A percentile compares a stretch with the other conserved stretches of the same genome.
Evolutionary conservation across 1,284 basidiomycete genomes (phyloP).

Genomic region (Cryptococcus deneoformans): DNA sequence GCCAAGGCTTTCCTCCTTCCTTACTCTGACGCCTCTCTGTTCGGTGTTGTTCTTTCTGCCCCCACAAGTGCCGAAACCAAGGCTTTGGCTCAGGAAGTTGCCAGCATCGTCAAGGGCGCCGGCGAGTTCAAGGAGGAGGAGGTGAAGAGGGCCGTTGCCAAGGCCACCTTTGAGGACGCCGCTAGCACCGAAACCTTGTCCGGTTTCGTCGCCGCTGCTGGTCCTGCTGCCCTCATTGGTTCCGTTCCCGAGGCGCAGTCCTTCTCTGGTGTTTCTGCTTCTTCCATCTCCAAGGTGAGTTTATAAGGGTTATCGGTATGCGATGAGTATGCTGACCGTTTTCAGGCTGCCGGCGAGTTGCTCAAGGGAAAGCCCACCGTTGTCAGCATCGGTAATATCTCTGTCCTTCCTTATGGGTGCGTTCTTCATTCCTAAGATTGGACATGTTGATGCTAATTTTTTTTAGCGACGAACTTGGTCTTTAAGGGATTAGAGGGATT

Average conservation of each 20-base stretch:
- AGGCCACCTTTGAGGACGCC: slow-evolving; percentile 81
- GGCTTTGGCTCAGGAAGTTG: slow-evolving; percentile 60
- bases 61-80: slow-evolving; percentile 46
- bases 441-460: neutral
- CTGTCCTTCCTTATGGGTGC: slow-evolving; percentile 68
- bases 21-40: slow-evolving; percentile 85
- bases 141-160: slow-evolving; percentile 73
- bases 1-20: slow-evolving; percentile 73
- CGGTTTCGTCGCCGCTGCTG: slow-evolving; percentile 63
- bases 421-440: slow-evolving; percentile 8
- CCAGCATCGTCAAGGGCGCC: slow-evolving; percentile 64
- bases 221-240: slow-evolving; percentile 17
- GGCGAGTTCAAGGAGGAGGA: slow-evolving; percentile 64
- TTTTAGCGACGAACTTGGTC: slow-evolving; percentile 68
- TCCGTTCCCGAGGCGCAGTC: slow-evolving; percentile 12
- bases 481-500: slow-evolving; percentile 52
- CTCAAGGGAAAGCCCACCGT: slow-evolving; percentile 70
- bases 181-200: slow-evolving; percentile 64
- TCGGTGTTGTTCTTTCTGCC: slow-evolving; percentile 66
- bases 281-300: slow-evolving; percentile 63
- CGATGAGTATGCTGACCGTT: neutral
- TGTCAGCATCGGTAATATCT: slow-evolving; percentile 76
- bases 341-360: slow-evolving; percentile 39
- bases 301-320: neutral
- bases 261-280: slow-evolving; percentile 48